Evolutionary conservation across 2,329 filamentous ascomycete genomes (phyloP), one percentile per base, ranked within the genome.

Genomic region (Colletotrichum sp.): DNA sequence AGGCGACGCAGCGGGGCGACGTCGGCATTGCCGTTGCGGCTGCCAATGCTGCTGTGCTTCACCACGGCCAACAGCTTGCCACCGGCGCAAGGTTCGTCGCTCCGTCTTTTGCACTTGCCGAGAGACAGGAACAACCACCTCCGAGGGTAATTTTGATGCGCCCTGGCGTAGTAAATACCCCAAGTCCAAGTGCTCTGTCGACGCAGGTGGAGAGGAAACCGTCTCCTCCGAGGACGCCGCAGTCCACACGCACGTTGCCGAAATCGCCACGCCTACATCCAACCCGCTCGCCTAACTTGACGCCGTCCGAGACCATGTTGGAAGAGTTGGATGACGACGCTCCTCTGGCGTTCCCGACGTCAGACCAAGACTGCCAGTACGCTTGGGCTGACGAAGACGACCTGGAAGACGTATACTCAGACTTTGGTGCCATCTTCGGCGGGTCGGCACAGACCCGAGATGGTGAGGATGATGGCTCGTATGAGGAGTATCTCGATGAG

Each of bases 401-500:
- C 43, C 80, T 85, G 36, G 89, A 89, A 26, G 86, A 89, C 43
- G 88, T 91, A 52, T 91, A 91, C 75, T 88, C 88, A 15, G 89
- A 91, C 75, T 91, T 91, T 75, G 85, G 88, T 7, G 85, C 88
- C 30, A 83, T 91, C 5, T 91, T 91, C 77, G 86, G 86, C 5
- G 83, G 83, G 2, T 81, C 79, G 1, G 78, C 74, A 0, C 77
- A 77, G 10, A 79, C 78, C 3, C 81, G 79, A 6, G 78, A 81
- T 4, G 38, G 66, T 6, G 83, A 82, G 7, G 84, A 86, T 2
- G 86, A 86, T 4, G 86, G 86, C 70, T 87, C 86, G 30, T 88
- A 88, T 71, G 89, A 91, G 79, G 89, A 90, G 78, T 90, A 89
- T 79, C 84, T 91, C 78, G 89, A 91, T 78, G 89, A 90, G 75